phyloP scores from a whole-genome alignment of 1,139 yeast species.

The Zygoascus hellenicus region DNA sequence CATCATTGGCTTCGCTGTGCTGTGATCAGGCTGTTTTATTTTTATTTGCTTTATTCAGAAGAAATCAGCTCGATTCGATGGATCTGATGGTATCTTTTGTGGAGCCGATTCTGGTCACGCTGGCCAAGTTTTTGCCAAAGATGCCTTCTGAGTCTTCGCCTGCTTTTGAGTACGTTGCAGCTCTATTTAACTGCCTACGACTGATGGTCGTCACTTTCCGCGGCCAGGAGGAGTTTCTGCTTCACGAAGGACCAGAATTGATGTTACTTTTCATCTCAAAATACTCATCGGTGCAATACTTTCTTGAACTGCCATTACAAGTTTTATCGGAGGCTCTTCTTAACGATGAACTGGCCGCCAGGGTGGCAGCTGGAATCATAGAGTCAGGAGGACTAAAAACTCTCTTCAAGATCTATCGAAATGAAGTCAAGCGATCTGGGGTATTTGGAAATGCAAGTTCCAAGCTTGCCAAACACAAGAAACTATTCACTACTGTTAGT shows the following conservation, averaged over 20 bases:
- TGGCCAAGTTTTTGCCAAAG: constrained; percentile 8
- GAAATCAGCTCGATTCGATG: neutral
- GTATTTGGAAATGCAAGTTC: neutral
- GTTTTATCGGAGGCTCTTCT: constrained; percentile 24
- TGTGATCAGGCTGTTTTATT: constrained; percentile 1
- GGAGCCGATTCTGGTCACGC: constrained; percentile 11
- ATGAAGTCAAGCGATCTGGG: constrained; percentile 3
- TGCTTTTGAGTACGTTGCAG: constrained; percentile 27
- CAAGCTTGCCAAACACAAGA: neutral
- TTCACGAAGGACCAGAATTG: constrained; percentile 33
- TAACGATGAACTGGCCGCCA: constrained; percentile 20
- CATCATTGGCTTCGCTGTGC: neutral
- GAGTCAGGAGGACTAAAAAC: constrained; percentile 28
- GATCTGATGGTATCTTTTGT: constrained; percentile 6
- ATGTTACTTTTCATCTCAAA: constrained; percentile 25
- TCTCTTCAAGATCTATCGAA: constrained; percentile 20
- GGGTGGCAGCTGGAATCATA: constrained; percentile 24
- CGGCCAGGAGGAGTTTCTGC: constrained; percentile 24
- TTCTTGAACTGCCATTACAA: constrained; percentile 23
- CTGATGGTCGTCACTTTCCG: constrained; percentile 17
- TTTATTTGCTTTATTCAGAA: neutral
- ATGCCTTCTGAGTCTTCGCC: constrained; percentile 22
- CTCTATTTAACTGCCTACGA: constrained; percentile 23
- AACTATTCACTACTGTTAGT: neutral
- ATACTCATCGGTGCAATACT: constrained; percentile 14